These are phyloP conservation scores for Paecilomyces sp. DNA, from an alignment of 2,329 filamentous ascomycete genomes.

Conservation along the genomic window DNA sequence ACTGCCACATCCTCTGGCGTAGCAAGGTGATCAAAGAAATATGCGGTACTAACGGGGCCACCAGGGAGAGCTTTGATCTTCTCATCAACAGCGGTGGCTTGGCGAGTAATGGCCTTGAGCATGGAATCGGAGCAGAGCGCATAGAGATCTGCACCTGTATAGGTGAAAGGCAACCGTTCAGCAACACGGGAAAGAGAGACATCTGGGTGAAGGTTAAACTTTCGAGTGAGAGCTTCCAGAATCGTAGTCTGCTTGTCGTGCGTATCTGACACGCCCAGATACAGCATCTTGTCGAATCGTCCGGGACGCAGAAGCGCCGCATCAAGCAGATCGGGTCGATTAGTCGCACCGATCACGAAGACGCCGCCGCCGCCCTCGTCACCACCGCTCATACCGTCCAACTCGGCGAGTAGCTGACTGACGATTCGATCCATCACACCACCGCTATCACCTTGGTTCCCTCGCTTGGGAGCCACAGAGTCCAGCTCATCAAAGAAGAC, in stretches of 20 bases:
- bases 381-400: slow-evolving; percentile 95
- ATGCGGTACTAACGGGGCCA: slow-evolving; percentile 68
- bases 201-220: slow-evolving; percentile 77
- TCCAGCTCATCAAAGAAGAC: slow-evolving; percentile 98
- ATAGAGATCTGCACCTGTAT: slow-evolving; percentile 96
- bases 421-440: slow-evolving; percentile 99
- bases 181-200: slow-evolving; percentile 71
- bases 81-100: slow-evolving; percentile 73
- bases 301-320: slow-evolving; percentile 83
- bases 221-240: slow-evolving; percentile 85
- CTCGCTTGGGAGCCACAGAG: slow-evolving; percentile 91
- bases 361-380: slow-evolving; percentile 74
- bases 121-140: slow-evolving; percentile 96
- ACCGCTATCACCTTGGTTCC: slow-evolving; percentile 93
- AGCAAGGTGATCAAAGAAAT: slow-evolving; percentile 92
- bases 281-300: slow-evolving; percentile 97
- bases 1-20: slow-evolving; percentile 76
- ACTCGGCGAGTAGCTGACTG: slow-evolving; percentile 84
- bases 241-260: slow-evolving; percentile 95
- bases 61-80: slow-evolving; percentile 63
- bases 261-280: slow-evolving; percentile 90
- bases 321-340: slow-evolving; percentile 86
- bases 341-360: slow-evolving; percentile 95
- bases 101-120: slow-evolving; percentile 94
- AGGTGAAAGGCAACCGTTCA: slow-evolving; percentile 78